Evolutionary conservation across 495 filamentous ascomycete genomes (phyloP).

Genomic region (Halenospora varia): DNA sequence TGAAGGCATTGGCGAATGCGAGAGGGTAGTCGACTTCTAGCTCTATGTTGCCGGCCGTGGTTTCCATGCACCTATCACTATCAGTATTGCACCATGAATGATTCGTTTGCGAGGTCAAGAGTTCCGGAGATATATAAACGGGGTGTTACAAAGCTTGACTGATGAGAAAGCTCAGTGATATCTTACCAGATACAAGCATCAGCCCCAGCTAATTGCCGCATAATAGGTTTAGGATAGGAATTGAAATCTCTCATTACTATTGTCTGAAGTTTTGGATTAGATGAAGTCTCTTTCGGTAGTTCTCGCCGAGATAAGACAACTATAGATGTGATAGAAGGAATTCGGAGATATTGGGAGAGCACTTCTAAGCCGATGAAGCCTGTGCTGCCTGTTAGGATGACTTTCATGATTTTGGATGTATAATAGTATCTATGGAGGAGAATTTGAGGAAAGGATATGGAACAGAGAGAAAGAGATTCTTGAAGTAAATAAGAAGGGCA

Average conservation of each 20-base stretch:
- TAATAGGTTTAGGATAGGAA: constrained; percentile 33
- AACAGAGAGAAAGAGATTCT: too few species aligned
- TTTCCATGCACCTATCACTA: constrained; percentile 16
- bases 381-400: constrained; percentile 11
- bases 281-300: constrained; percentile 24
- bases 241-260: constrained; percentile 44
- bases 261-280: constrained; percentile 38
- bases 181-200: constrained; percentile 50
- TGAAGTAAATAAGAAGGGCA: too few species aligned
- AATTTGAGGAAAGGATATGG: too few species aligned
- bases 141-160: neutral
- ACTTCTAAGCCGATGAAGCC: constrained; percentile 18
- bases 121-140: neutral
- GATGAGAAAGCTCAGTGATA: constrained; percentile 2
- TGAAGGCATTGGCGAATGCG: constrained; percentile 38
- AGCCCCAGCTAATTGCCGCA: constrained; percentile 40
- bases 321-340: constrained; percentile 10
- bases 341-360: constrained; percentile 10
- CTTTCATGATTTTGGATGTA: constrained; percentile 8
- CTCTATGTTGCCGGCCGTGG: constrained; percentile 6
- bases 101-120: neutral
- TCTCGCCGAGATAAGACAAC: constrained; percentile 30
- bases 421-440: too few species aligned
- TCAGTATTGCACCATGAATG: neutral
- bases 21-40: constrained; percentile 41